Conservation (phyloP, 495 filamentous ascomycete genomes). For the Aspergillus nidulans region DNA sequence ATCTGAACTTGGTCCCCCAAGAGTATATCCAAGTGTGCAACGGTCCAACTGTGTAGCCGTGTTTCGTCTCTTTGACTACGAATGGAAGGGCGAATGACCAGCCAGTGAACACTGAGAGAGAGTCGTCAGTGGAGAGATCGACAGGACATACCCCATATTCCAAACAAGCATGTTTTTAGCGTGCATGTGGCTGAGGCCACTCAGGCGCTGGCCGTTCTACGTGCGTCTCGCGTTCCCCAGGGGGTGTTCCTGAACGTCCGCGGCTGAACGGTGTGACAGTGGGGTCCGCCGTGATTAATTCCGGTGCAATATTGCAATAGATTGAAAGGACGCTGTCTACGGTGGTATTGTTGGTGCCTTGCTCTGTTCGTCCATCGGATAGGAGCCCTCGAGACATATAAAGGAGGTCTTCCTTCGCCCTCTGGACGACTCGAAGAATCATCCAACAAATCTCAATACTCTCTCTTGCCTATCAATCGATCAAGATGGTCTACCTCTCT, state of each 20-base stretch:
- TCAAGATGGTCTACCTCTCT: constrained; percentile 3
- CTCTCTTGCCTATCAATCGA: neutral
- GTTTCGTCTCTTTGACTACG: too few species aligned
- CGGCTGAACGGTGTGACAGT: neutral
- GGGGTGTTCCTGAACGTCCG: neutral
- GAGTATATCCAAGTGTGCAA: too few species aligned
- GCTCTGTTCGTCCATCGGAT: neutral
- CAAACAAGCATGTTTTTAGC: neutral
- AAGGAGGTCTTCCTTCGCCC: neutral
- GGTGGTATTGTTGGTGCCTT: neutral
- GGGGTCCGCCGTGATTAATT: neutral
- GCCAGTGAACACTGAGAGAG: too few species aligned
- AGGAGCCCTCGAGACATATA: neutral
- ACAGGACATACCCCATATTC: neutral
- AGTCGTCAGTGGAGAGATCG: neutral
- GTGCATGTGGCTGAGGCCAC: neutral
- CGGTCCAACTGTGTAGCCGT: too few species aligned
- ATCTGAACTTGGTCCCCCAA: too few species aligned
- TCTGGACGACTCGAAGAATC: neutral
- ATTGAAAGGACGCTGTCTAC: neutral
- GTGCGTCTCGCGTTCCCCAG: neutral
- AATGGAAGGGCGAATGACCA: too few species aligned
- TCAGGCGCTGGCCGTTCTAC: neutral
- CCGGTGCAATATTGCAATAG: neutral
- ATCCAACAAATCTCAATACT: neutral